phyloP scores from a whole-genome alignment of 306 rosid genomes.

The Dryas drummondii region DNA sequence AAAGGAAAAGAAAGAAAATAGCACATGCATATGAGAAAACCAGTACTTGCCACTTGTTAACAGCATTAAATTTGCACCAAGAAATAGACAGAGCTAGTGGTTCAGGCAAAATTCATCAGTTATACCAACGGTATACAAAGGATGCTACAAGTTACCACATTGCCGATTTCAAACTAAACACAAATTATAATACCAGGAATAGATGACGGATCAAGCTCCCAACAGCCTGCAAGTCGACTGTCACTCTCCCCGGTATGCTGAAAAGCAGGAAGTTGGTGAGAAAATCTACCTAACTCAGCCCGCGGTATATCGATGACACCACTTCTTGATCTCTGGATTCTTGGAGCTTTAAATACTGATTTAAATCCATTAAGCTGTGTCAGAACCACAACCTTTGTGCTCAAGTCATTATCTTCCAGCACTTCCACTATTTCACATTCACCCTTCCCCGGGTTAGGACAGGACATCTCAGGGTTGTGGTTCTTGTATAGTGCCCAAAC shows the following conservation, averaged over 20 bases:
- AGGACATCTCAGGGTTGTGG: constrained; percentile 29
- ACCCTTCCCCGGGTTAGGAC: constrained; percentile 28
- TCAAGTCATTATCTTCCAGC: constrained; percentile 36
- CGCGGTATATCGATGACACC: constrained; percentile 36
- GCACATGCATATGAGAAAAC: not conserved
- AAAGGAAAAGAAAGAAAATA: not conserved
- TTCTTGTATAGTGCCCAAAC: constrained; percentile 61
- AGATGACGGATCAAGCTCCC: constrained; percentile 65
- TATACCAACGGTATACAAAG: constrained; percentile 13
- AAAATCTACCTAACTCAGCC: constrained; percentile 46
- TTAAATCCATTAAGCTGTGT: constrained; percentile 20
- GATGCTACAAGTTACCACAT: not conserved
- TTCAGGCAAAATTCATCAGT: not conserved
- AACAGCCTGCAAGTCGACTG: constrained; percentile 48
- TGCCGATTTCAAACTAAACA: constrained; percentile 24
- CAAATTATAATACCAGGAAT: constrained; percentile 33
- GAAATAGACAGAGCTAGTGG: too few relatives aligned
- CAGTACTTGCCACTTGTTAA: not conserved
- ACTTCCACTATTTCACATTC: constrained; percentile 63
- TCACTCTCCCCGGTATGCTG: constrained; percentile 39
- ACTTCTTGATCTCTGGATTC: constrained; percentile 52
- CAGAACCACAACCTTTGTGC: constrained; percentile 41
- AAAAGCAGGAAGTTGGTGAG: constrained; percentile 61
- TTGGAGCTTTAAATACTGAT: constrained; percentile 51
- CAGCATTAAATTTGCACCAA: not conserved